Evolutionary conservation across 2,329 filamentous ascomycete genomes (phyloP).

Genomic region (Diaporthe citrichinensis): DNA sequence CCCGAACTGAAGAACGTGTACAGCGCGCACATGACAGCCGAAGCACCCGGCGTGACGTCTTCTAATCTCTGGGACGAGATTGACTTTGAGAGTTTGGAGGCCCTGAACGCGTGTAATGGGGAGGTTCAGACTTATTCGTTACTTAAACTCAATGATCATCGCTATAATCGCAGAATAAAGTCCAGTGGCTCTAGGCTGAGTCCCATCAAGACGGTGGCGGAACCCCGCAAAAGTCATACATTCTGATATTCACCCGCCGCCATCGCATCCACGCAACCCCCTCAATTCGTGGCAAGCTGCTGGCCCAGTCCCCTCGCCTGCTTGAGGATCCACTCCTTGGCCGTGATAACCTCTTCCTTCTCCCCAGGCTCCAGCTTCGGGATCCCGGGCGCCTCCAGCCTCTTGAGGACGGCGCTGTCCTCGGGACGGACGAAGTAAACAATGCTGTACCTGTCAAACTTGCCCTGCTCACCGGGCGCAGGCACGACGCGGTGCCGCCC

Average conservation of each 20-base stretch:
- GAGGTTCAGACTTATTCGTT: too few species aligned
- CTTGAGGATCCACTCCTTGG: constrained; percentile 41
- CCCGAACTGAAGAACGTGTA: too few species aligned
- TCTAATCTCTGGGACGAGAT: too few species aligned
- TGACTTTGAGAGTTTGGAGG: too few species aligned
- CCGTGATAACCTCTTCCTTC: constrained; percentile 38
- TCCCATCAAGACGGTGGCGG: rapidly evolving
- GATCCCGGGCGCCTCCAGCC: constrained; percentile 39
- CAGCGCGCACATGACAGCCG: too few species aligned
- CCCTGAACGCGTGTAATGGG: too few species aligned
- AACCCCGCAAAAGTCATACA: not conserved
- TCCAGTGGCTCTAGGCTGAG: rapidly evolving
- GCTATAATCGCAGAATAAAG: not conserved
- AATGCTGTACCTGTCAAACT: constrained; percentile 39
- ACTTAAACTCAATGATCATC: not conserved
- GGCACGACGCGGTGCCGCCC: constrained; percentile 53
- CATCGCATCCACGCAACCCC: not conserved
- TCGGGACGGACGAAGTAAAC: constrained; percentile 44
- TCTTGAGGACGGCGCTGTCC: constrained; percentile 41
- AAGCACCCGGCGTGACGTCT: too few species aligned
- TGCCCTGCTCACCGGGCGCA: constrained; percentile 46
- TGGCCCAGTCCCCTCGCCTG: constrained; percentile 33
- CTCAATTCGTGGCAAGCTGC: constrained; percentile 18
- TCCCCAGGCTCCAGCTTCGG: constrained; percentile 35
- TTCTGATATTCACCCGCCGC: not conserved